Evolutionary conservation across 2,329 filamentous ascomycete genomes (phyloP).

Genomic region (Aspergillus versicolor): DNA sequence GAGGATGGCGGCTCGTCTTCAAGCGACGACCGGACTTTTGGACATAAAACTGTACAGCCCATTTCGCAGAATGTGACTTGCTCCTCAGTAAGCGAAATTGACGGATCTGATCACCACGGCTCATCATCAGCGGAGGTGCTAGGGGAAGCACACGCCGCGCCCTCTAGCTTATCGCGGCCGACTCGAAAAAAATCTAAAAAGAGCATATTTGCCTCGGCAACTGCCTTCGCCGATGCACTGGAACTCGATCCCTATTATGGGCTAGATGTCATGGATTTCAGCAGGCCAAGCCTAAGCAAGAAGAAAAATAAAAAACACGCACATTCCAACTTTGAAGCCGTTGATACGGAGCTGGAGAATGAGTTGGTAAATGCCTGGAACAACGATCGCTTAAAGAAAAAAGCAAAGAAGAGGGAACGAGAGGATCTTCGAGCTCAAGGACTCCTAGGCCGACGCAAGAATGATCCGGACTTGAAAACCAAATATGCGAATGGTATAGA

Average conservation of each 20-base stretch:
- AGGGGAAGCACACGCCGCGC: background rate
- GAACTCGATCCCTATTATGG: conserved; percentile 64
- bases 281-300: conserved; percentile 65
- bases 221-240: conserved; percentile 57
- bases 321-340: conserved; percentile 55
- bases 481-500: conserved; percentile 75
- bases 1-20: background rate
- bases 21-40: background rate
- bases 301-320: conserved; percentile 64
- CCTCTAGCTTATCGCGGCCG: background rate
- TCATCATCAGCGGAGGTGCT: background rate
- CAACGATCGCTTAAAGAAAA: conserved; percentile 71
- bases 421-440: conserved; percentile 67
- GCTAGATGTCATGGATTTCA: conserved; percentile 84
- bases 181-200: background rate
- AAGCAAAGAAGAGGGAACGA: conserved; percentile 66
- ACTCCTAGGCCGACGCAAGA: conserved; percentile 58
- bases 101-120: background rate
- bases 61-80: background rate
- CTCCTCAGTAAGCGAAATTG: background rate
- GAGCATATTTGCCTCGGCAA: conserved; percentile 52
- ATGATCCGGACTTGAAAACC: conserved; percentile 60
- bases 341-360: conserved; percentile 66
- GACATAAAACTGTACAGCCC: background rate
- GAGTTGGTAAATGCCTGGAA: conserved; percentile 61